Evolutionary conservation across 1,284 basidiomycete genomes (phyloP), one percentile per base, ranked within the genome.

Genomic region (Rhodotorula sp.): DNA sequence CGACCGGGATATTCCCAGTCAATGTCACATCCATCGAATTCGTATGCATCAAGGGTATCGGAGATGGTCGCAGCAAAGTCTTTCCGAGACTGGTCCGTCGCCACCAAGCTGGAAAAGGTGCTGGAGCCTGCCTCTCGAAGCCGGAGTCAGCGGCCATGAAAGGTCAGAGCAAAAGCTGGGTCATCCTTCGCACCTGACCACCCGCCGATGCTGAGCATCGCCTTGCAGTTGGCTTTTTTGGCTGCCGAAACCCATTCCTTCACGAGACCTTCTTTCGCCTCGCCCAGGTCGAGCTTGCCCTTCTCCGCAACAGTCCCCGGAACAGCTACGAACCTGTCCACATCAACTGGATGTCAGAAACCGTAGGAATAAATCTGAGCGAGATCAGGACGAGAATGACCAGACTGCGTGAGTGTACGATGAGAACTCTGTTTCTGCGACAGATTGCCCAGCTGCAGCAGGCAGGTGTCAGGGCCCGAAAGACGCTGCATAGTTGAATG

Each of bases 1-100:
- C 28, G 26, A 12, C 65, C 65, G 0, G 71, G 71, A 28, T 73
- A 73, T 23, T 73, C 71, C 71, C 71, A 70, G 31, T 73, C 71
- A 26, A 71, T 56, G 43, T 61, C 47, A 3, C 26, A n/a, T 5
- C n/a, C 45, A 26, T 19, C 47, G 26, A 15, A 7, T 6, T 21
- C 47, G 6, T 5, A 26, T 12, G 23, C 26, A 2, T 34, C 56
- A 8, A 57, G 31, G 1, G 31, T 38, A 26, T 55, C 54, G 26
- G 54, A n/a, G n/a, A 55, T 55, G n/a, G n/a, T 55, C 2, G 16
- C 28, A 16, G 18, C 26, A 26, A 55, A 55, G 18, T 55, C 54
- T 16, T n/a, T 55, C 28, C 54, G 54, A 16, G 54, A 55, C 18
- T 15, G 23, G 6, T 34, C n/a, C 7, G 54, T 55, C 15, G 54